phyloP scores from a whole-genome alignment of 2,329 filamentous ascomycete species.

The Neonectria neomacrospora region DNA sequence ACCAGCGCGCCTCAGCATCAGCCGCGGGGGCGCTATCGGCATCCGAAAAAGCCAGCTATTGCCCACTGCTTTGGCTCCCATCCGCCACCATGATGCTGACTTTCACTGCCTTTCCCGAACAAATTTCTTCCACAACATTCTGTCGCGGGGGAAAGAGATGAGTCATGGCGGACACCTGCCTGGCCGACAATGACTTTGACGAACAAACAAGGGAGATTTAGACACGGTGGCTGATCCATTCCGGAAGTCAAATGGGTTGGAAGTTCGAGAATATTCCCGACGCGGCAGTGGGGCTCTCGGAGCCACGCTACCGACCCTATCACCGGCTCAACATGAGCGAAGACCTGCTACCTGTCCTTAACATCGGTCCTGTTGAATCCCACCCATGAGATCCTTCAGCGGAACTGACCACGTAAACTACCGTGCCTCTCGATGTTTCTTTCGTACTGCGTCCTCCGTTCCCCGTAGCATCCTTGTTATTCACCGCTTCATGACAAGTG shows the following conservation, averaged over 20 bases:
- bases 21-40: conserved; percentile 16
- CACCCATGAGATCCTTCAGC: conserved; percentile 19
- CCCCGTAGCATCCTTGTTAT: not conserved
- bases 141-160: conserved; percentile 18
- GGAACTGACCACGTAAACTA: conserved; percentile 1
- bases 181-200: conserved; percentile 6
- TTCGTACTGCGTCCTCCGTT: not conserved
- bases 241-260: conserved; percentile 12
- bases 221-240: conserved; percentile 4
- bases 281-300: conserved; percentile 34
- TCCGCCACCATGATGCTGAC: conserved; percentile 7
- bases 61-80: conserved; percentile 8
- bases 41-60: conserved; percentile 9
- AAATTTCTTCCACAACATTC: conserved; percentile 25
- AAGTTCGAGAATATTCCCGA: conserved; percentile 46
- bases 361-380: conserved; percentile 22
- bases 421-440: not conserved
- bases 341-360: conserved; percentile 28
- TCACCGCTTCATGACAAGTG: conserved; percentile 2
- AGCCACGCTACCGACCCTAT: conserved; percentile 37
- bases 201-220: conserved; percentile 1
- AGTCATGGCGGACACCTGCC: conserved; percentile 30
- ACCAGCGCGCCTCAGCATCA: conserved; percentile 13
- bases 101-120: not conserved
- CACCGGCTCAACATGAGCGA: conserved; percentile 6